Base-by-base conservation (phyloP, 768 basidiomycete species). In the Russula sp. region DNA sequence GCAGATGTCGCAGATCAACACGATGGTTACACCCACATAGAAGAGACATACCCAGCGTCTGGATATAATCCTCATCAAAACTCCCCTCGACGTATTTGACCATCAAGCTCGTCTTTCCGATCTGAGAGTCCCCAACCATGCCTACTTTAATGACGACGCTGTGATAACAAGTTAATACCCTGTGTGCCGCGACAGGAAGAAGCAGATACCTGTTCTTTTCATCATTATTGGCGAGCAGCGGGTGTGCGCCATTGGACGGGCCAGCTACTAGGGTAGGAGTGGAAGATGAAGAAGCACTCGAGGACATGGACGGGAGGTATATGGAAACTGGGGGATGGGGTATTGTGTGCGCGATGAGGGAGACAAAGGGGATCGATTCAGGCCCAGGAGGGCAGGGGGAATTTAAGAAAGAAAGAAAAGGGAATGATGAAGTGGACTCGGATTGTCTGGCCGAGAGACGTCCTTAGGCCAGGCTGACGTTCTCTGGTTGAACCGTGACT, bases 51-150 rank as follows among this genome's bases (percentile, higher is more conserved):
- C 93, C 96, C 79, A 99, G 88, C 79, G 96, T 98, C 84, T 98
- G 96, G 75, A 99, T 98, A 79, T 98, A 98, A 76, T 98, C 96
- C 80, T 96, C 94, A 77, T 97, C 94, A 76, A 96, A 97, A 77
- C 90, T 93, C 58, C 96, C 96, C 79, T 99, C 96, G 65, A 98
- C 95, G 73, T 98, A 98, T 79, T 98, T 98, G 77, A 98, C 95
- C 96, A 98, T 98, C 75, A 98, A 81, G 77, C 92, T 94, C 68
- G 96, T 98, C 84, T 98, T 98, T 70, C 96, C 95, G 73, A 98
- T 98, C 80, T 98, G 96, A 72, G 94, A 94, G 80, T 99, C 96
- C 56, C 97, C 97, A 53, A 99, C 94, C 96, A 99, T 99, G 62
- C 96, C 96, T 57, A 99, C 96, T 77, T 99, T 98, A 76, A 97